These are phyloP conservation scores for Astrothelium subdiscretum DNA, from an alignment of 495 filamentous ascomycete species.

Conservation along the genomic window DNA sequence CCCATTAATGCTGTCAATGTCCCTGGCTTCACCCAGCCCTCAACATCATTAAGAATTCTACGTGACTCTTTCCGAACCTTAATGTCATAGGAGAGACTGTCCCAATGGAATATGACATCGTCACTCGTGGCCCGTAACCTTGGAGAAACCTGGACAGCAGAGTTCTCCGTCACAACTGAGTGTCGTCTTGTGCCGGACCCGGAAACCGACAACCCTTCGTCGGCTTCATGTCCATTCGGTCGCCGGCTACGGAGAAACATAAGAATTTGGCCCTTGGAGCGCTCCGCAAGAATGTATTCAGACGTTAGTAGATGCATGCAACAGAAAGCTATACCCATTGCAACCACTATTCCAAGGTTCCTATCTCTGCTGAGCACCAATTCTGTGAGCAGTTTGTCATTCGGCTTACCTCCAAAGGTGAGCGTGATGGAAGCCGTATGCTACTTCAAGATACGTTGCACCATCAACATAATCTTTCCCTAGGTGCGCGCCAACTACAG, in stretches of 20 bases:
- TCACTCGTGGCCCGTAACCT: constrained; percentile 48
- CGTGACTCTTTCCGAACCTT: constrained; percentile 68
- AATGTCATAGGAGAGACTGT: constrained; percentile 76
- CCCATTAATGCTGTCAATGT: constrained; percentile 85
- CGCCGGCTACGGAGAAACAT: constrained; percentile 11
- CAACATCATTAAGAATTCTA: constrained; percentile 71
- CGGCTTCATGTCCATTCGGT: not conserved
- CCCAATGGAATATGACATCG: constrained; percentile 70
- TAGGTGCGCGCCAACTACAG: constrained; percentile 5
- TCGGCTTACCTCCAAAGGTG: constrained; percentile 4
- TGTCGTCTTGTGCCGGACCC: not conserved
- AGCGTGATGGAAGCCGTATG: constrained; percentile 10
- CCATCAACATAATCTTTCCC: constrained; percentile 6
- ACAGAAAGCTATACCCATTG: constrained; percentile 14
- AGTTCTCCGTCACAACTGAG: constrained; percentile 31
- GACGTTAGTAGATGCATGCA: constrained; percentile 13
- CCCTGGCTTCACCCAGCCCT: constrained; percentile 86
- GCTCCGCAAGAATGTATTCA: constrained; percentile 13
- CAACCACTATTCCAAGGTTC: constrained; percentile 21
- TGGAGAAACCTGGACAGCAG: constrained; percentile 34
- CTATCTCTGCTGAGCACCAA: constrained; percentile 12
- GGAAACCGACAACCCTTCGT: no score
- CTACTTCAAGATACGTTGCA: constrained; percentile 3
- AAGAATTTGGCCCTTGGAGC: constrained; percentile 15
- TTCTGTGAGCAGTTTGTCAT: not conserved